Base-by-base conservation (phyloP, 2,329 filamentous ascomycete genomes). In the Claviceps arundinis region DNA sequence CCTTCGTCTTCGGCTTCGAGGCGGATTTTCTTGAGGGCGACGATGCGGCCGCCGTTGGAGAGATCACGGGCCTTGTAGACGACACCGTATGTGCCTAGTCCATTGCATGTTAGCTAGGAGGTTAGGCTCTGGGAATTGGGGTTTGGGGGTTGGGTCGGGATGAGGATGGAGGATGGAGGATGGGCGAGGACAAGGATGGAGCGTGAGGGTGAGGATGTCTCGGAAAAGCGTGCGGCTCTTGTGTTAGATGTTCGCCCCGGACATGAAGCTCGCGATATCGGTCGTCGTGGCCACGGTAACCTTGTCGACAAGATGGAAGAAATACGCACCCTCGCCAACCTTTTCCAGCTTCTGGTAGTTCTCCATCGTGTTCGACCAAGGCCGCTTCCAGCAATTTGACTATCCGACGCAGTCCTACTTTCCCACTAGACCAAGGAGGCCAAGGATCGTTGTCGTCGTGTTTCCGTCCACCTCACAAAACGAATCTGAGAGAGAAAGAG, bases 311-410 rank as follows among this genome's bases (percentile, higher is more conserved):
- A 34, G 13, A 2, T 19, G 19, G 26, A 5, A 19, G 19, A 13
- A 24, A 44, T 56, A 62, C 78, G 62, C 73, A 93, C 89, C 89
- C 80, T 95, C 89, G 70, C 89, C 89, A 64, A 95, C 89, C 77
- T 95, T 95, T 74, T 95, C 89, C 64, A 95, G 80, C 74, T 94
- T 94, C 72, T 95, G 87, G 70, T 95, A 95, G 72, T 95, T 94
- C 70, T 95, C 89, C 89, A 95, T 95, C 26, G 14, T 26, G 19
- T 13, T 17, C n/a, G n/a, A 37, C 19, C 6, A 26, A 2, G 17
- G 37, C 50, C 17, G 9, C 11, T 38, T 46, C 30, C 17, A 16
- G 48, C 17, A 8, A n/a, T 1, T 34, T 24, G 42, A 8, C 13
- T 44, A 22, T 44, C 24, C 48, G 13, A 38, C 37, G 41, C n/a